Base-by-base conservation (phyloP, 345 rosid species). In the Trapa incisa region DNA sequence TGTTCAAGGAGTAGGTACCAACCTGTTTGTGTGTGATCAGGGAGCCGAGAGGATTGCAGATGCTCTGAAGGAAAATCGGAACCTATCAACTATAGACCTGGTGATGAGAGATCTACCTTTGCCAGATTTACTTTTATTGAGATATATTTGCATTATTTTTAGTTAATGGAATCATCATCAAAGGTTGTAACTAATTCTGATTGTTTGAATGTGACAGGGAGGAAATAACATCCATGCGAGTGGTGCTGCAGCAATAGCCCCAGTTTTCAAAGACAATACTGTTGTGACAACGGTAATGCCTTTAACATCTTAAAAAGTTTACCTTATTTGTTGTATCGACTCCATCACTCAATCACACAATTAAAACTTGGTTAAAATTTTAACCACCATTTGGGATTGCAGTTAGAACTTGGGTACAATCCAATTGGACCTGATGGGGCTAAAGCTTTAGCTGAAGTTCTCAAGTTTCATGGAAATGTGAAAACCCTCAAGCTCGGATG, bases 351-450 rank as follows among this genome's bases (percentile, higher is more conserved):
- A 52, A 47, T 77, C 75, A 67, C 67, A 53, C 85, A 89, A 97
- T 78, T 93, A 83, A 96, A 90, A 65, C 70, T 87, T 70, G 92
- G 97, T 76, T 93, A 93, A 50, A 5, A 4, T 50, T 15, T 50
- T 50, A 1, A 50, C 22, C 3, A 17, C 17, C 22, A 15, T 66
- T 36, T 58, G 56, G 39, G 75, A 73, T 65, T 65, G 50, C 86
- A 89, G 98, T 78, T 93, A 82, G 98, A 90, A 67, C 72, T 87
- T 69, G 92, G 97, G 76, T 93, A 93, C 80, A 93, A 93, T 81
- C 98, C 98, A 66, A 82, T 88, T 58, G 97, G 96, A 67, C 78
- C 92, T 2, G 91, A 93, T 45, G 97, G 97, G 61, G 92, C 88
- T 38, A 88, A 88, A 83, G 92, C 86, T 29, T 68, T 93, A 77